Percentiles rank a stretch among this genome's conserved stretches.
Conservation (phyloP, 2,329 filamentous ascomycete species). For the Corniculantispora saksenae region DNA sequence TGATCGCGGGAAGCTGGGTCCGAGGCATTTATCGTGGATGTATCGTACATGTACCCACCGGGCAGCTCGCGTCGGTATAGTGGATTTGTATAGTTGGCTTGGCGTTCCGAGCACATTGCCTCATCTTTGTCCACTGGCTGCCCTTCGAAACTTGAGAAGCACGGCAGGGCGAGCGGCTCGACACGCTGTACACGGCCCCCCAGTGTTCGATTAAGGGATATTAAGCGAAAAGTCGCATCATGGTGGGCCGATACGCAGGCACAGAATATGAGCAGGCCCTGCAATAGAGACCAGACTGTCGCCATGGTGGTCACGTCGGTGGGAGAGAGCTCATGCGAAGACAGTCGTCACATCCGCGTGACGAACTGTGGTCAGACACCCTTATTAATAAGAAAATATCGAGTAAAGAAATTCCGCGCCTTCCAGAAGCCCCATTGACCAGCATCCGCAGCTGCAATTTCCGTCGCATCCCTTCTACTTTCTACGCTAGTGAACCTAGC, state of each 20-base stretch:
- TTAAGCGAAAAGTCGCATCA: not conserved
- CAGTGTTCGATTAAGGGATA: conserved; percentile 19
- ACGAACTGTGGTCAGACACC: not conserved
- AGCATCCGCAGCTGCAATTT: not conserved
- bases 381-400: not conserved
- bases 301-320: not conserved
- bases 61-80: conserved; percentile 19
- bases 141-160: conserved; percentile 24
- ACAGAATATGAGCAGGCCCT: not conserved
- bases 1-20: conserved; percentile 20
- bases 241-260: not conserved
- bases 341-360: not conserved
- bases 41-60: conserved; percentile 26
- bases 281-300: not conserved
- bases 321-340: not conserved
- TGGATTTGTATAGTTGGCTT: conserved; percentile 20
- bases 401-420: not conserved
- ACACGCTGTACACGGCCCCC: conserved; percentile 13
- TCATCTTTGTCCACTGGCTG: conserved; percentile 8
- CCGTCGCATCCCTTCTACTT: not conserved
- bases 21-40: conserved; percentile 21
- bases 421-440: not conserved
- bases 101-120: conserved; percentile 19
- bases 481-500: not conserved
- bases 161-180: conserved; percentile 22